phyloP scores from a whole-genome alignment of 23 red algal genomes.

The Gracilaria gracilis region DNA sequence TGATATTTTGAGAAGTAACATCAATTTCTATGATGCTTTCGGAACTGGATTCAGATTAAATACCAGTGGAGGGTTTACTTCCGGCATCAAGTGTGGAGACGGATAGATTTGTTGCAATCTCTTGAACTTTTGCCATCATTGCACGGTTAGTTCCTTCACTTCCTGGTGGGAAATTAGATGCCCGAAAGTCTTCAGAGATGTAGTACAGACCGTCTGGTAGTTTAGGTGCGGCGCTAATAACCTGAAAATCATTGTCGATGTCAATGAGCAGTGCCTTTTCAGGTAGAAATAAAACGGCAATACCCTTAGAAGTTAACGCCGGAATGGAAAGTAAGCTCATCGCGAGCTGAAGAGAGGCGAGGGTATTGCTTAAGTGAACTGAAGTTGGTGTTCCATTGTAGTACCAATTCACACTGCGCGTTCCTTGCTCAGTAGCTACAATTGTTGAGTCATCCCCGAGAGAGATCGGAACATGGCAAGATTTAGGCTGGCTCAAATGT shows the following conservation, averaged over 20 bases:
- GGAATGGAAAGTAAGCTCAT: conserved; percentile 47
- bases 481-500: background rate
- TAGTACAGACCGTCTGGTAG: conserved; percentile 43
- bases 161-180: background rate
- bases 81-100: background rate
- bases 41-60: background rate
- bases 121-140: background rate
- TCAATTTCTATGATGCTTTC: conserved; percentile 18
- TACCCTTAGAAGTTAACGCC: conserved; percentile 32
- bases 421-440: conserved; percentile 6
- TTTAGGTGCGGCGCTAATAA: conserved; percentile 17
- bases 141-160: background rate
- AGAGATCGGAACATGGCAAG: conserved; percentile 11
- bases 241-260: background rate
- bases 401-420: background rate
- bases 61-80: too few relatives aligned
- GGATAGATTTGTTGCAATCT: background rate
- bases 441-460: conserved; percentile 41
- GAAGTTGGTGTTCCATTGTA: background rate
- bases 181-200: background rate
- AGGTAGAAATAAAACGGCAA: conserved; percentile 20
- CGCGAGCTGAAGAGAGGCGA: conserved; percentile 17
- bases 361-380: conserved; percentile 20
- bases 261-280: conserved; percentile 24
- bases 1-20: background rate